phyloP scores from a whole-genome alignment of 179 eudicot genomes.

The Camellia oleifera region DNA sequence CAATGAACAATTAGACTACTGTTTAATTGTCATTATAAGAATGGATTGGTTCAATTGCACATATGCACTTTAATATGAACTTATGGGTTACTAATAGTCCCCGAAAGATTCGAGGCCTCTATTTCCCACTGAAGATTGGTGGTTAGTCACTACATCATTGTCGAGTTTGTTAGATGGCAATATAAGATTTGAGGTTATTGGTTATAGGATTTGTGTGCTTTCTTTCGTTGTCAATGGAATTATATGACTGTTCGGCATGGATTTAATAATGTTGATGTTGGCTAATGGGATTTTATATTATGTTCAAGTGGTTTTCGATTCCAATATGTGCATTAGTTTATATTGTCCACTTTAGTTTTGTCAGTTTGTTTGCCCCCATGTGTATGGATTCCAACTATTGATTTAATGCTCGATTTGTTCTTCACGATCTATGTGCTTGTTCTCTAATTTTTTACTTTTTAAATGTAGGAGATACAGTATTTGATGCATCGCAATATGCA shows the following conservation, averaged over 20 bases:
- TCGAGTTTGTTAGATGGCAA: too few species aligned
- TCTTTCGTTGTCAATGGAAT: neutral
- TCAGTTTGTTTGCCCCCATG: neutral
- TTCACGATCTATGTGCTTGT: neutral
- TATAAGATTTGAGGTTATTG: neutral
- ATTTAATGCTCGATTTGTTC: neutral
- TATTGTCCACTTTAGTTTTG: neutral
- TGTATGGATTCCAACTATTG: constrained; percentile 1
- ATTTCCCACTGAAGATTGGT: neutral
- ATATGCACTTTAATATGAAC: neutral
- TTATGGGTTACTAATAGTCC: neutral
- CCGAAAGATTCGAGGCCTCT: neutral
- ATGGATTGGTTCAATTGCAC: neutral
- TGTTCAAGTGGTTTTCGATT: neutral
- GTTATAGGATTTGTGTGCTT: neutral
- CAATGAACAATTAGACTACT: neutral
- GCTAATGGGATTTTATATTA: neutral
- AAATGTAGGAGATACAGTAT: constrained; percentile 26
- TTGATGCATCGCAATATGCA: constrained; percentile 65
- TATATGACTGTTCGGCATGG: neutral
- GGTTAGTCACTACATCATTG: neutral
- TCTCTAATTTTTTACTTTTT: neutral
- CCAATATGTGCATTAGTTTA: neutral
- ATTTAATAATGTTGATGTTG: neutral
- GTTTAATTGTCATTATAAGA: neutral